Evolutionary conservation across 805 yeast genomes (phyloP), one percentile per base, ranked within the genome.

Genomic region (Kodamaea nitidulidarum): DNA sequence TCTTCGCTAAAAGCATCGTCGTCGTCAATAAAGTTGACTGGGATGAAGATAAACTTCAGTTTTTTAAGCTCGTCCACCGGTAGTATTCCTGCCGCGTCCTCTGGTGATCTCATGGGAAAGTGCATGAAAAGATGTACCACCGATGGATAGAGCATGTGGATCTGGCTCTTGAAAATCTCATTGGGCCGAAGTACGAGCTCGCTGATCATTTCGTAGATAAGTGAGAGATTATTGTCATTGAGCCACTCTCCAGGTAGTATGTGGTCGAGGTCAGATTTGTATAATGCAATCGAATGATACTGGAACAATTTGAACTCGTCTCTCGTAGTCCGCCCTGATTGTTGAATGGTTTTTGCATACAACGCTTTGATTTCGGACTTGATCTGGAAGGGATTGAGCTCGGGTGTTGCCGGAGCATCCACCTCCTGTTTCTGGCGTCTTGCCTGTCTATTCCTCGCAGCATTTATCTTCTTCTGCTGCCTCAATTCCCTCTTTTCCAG

Each of bases 221-320:
- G 75, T 0, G 83, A 65, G 27, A 84, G 71, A 48, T 81, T 77
- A 50, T 81, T 81, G 51, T 84, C 91, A 49, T 80, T 81, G 21
- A 84, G 61, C 91, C 93, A 84, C 52, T 81, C 82, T 25, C 75
- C 84, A 14, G 81, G 79, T 36, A 67, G 61, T 11, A 84, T 56
- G 47, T 76, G 80, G 32, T 61, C 65, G 7, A 82, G 46, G 52
- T 85, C 93, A 15, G 74, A 75, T 39, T 69, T 65, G 49, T 78
- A 78, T 2, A 83, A 58, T 1, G 83, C 71, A 7, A 80, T 70
- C 44, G 81, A 81, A 39, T 73, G 73, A 48, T 70, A 76, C 43
- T 77, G 78, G 17, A 75, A 54, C 2, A 75, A 48, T 44, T 63
- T 63, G 27, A 51, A 48, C 25, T 52, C 54, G 21, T 42, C 50